Conservation (phyloP, 139 green algal species). For the Closterium sp. region DNA sequence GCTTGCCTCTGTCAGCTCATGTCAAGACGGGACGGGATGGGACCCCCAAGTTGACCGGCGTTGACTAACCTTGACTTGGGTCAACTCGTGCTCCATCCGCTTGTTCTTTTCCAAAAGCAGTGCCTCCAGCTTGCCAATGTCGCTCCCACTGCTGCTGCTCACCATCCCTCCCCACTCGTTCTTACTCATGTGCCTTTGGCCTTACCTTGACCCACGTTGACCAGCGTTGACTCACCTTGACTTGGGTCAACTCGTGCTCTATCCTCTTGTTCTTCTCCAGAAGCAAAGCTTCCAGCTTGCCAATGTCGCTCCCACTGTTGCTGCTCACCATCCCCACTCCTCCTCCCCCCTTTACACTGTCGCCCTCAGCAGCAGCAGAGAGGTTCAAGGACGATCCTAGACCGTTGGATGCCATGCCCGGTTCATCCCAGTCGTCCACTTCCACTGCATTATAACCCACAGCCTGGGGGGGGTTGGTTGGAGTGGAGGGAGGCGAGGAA, state of each 20-base stretch:
- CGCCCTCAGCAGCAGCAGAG: too few relatives aligned
- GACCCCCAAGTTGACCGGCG: too few relatives aligned
- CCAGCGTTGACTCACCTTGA: conserved; percentile 32
- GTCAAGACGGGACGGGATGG: too few relatives aligned
- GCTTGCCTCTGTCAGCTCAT: too few relatives aligned
- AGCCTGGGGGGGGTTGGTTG: too few relatives aligned
- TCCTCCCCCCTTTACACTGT: too few relatives aligned
- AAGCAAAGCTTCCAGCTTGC: conserved; percentile 71
- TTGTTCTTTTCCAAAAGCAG: conserved; percentile 78
- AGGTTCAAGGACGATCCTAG: too few relatives aligned
- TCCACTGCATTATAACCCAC: conserved; percentile 69
- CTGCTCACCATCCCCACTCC: background rate
- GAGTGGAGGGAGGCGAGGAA: too few relatives aligned
- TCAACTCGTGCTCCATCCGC: conserved; percentile 87
- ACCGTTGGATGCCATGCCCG: too few relatives aligned
- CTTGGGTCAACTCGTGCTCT: conserved; percentile 88
- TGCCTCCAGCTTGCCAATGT: conserved; percentile 62
- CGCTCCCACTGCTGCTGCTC: too few relatives aligned
- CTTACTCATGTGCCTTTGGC: background rate
- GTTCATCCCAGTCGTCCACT: conserved; percentile 46
- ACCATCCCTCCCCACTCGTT: conserved; percentile 22
- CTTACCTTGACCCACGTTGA: conserved; percentile 5
- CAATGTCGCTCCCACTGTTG: background rate
- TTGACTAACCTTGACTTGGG: conserved; percentile 60
- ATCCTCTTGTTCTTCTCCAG: conserved; percentile 78